Base-by-base conservation (phyloP, 495 filamentous ascomycete species). In the Xylaria flabelliformis region DNA sequence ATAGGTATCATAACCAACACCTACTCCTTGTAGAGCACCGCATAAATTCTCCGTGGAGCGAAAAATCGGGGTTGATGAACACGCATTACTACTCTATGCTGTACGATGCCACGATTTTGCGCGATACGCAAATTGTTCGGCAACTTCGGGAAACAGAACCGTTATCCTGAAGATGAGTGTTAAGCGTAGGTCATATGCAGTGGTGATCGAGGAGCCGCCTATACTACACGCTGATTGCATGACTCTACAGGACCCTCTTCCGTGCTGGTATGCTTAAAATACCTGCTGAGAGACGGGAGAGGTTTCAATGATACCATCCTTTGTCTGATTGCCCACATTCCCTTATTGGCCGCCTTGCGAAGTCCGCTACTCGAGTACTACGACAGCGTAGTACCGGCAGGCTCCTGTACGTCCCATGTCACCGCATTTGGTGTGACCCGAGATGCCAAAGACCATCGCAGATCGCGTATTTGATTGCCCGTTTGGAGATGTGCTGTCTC, bases 401-500 rank as follows among this genome's bases (percentile, higher is more conserved):
- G 59, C 58, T 64, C 21, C 41, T 44, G 42, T 41, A 13, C 26
- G 26, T 64, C 61, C 46, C 68, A 63, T 55, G 68, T 42, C 44
- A 64, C 59, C 39, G 48, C 59, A 55, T 39, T 15, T 32, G 7
- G 69, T 71, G 59, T 24, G 46, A 71, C 69, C 59, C 69, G 69
- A 71, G 48, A 71, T 64, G 69, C 69, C 69, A 71, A 71, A 71
- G 69, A 71, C 69, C 69, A 71, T 46, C 69, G 69, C 69, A 71
- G 69, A 56, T 70, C 69, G 69, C 69, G 59, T 70, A 70, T 70
- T 69, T 67, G 50, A 64, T 41, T 70, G 58, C 44, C 65, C 46
- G 34, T 70, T 70, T 70, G 68, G 59, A 70, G 32, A 64, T 53
- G 42, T 8, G 32, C 26, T 56, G 36, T 67, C n/a, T 56, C 34